These are phyloP conservation scores for Ophiocordyceps camponoti-leonardi DNA, from an alignment of 2,329 filamentous ascomycete species.

Conservation along the genomic window DNA sequence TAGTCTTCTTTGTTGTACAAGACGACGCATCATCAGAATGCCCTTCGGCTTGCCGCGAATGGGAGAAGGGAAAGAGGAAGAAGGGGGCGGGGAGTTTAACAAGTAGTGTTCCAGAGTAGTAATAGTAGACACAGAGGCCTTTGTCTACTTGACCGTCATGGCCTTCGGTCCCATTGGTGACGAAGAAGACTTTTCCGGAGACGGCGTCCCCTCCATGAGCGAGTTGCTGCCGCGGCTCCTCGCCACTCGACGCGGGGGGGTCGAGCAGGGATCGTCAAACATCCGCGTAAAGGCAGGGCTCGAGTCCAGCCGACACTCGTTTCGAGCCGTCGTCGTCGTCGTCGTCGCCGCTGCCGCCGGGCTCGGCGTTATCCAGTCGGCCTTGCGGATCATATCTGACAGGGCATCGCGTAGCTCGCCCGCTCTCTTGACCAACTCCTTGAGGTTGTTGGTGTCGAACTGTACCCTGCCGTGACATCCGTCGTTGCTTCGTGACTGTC, in stretches of 20 bases:
- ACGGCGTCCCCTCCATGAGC: conserved; percentile 24
- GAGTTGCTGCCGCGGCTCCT: conserved; percentile 38
- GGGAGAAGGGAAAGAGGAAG: not conserved
- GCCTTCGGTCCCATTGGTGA: conserved; percentile 33
- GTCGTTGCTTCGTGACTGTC: conserved; percentile 14
- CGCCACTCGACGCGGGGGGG: conserved; percentile 30
- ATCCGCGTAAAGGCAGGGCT: conserved; percentile 52
- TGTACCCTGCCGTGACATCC: conserved; percentile 34
- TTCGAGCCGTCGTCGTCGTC: conserved; percentile 31
- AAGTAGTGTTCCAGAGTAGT: conserved; percentile 10
- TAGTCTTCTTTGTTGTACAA: conserved; percentile 13
- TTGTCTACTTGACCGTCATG: conserved; percentile 41
- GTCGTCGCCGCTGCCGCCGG: too few species aligned
- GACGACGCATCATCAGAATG: not conserved
- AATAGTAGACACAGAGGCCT: not conserved
- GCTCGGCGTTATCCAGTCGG: conserved; percentile 39
- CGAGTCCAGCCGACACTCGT: conserved; percentile 29
- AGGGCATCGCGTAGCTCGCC: conserved; percentile 40
- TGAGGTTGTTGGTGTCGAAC: conserved; percentile 53
- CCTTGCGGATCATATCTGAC: conserved; percentile 40
- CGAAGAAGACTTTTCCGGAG: conserved; percentile 34
- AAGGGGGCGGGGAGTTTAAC: conserved; percentile 9
- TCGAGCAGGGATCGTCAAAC: conserved; percentile 43
- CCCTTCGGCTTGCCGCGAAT: too few species aligned
- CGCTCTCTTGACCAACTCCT: conserved; percentile 45